Evolutionary conservation across 768 basidiomycete species (phyloP), one percentile per base, ranked within the genome.

Genomic region (Leccinum rimulosum): DNA sequence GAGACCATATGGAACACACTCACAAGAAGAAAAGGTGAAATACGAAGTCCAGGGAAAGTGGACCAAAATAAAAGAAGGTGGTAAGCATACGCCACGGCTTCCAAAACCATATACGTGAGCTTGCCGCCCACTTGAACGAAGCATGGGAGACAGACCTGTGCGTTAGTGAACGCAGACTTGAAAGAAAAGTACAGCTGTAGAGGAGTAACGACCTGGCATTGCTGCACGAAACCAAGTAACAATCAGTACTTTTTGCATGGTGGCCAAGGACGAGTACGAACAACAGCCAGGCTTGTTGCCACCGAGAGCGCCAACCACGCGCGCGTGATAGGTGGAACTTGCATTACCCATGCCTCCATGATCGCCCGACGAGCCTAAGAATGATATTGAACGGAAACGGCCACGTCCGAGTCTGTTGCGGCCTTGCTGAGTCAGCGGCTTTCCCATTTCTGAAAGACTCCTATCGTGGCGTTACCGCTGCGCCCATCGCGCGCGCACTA

Each of bases 11-110:
- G 28, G 1, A 17, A 33, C 11, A 22, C 11, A 78, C 95, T 73
- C 70, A 96, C 96, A 99, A 97, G 81, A 98, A 99, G 80, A 98
- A 98, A 55, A 99, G 81, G 72, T 98, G 96, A 75, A 98, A 97
- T 59, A 96, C 82, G 66, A 98, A 93, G 73, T 98, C 96, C 22
- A 98, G 77, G 4, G 91, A 93, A 69, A 98, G 85, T 1, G 88
- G 84, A 11, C 96, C 97, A 75, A 98, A 98, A 75, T 95, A 99
- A 67, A 95, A 88, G 81, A 98, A 98, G 11, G 91, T 96, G 30
- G 95, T 95, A 45, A 88, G 74, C 50, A 86, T 82, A 30, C 96
- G 83, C 95, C 95, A 98, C 64, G 87, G 80, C 93, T 97, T 57
- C 38, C 56, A 52, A 27, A 47, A 43, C 52, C 35, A 64, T 54